Base-by-base conservation (phyloP, 768 basidiomycete genomes). In the Lanmaoa rubissima region DNA sequence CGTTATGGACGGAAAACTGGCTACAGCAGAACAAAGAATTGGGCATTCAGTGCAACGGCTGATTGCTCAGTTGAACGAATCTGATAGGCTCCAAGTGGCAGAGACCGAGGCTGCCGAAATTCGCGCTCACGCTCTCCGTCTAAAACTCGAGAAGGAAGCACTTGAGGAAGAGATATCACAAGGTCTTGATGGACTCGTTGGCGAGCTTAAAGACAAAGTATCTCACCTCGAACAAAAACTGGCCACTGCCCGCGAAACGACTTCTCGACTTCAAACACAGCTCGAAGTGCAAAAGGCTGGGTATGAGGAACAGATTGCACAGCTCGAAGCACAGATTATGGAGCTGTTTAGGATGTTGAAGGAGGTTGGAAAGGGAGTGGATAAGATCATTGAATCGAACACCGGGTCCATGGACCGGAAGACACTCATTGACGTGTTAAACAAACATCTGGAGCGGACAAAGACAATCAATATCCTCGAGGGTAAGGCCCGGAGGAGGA, bases 271-370 rank as follows among this genome's bases (percentile, higher is more conserved):
- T 11, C 88, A 92, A 65, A 82, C 81, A 17, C 90, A 92, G 65
- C 73, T 97, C 52, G 86, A 84, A 62, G 80, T 81, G 40, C 90
- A 94, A 74, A 90, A 87, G 69, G 69, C 75, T 16, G 84, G 82
- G 14, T 94, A 94, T 66, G 90, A 95, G 66, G 90, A 93, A 55
- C 85, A 85, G 62, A 92, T 98, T 54, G 79, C 83, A 4, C 91
- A 96, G 69, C 84, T 96, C 14, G 94, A 97, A 67, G 82, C 87
- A 13, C 92, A 97, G 76, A 95, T 96, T 58, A 84, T 90, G 80
- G 94, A 97, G 68, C 73, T 98, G 17, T 98, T 95, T 76, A 81
- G 88, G 62, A 96, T 97, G 93, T 78, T 98, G 52, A 90, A 86
- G 69, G 91, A 96, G 65, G 82, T 89, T 36, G 86, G 88, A 16